Percentiles rank a stretch among this genome's conserved stretches.
Evolutionary conservation across 2,329 filamentous ascomycete species (phyloP).

Genomic region (Pseudogymnoascus sp.): DNA sequence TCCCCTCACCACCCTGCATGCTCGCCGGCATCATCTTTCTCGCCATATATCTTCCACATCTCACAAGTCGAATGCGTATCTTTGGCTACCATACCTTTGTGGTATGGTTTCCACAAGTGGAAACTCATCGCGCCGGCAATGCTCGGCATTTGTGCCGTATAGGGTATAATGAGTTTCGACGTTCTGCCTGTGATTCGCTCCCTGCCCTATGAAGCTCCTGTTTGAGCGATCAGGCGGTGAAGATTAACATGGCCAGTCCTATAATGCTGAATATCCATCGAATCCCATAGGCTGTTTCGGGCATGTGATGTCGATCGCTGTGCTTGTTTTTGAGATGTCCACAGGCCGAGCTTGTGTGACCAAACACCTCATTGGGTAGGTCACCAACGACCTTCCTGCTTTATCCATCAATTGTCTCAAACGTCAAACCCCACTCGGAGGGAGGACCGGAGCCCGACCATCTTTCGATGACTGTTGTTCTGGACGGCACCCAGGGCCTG

Average conservation of each 20-base stretch:
- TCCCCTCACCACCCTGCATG: neutral
- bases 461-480: neutral
- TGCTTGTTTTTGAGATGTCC: conserved; percentile 1
- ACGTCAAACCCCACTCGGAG: neutral
- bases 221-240: neutral
- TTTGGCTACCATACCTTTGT: neutral
- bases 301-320: conserved; percentile 6
- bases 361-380: neutral
- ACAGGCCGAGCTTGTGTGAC: neutral
- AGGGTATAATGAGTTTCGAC: neutral
- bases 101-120: neutral
- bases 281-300: conserved; percentile 2
- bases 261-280: neutral
- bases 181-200: neutral
- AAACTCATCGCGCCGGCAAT: conserved; percentile 2
- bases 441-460: neutral
- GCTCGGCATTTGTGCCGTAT: conserved; percentile 3
- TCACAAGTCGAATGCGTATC: neutral
- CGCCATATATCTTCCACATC: neutral
- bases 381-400: neutral
- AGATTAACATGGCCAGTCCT: neutral
- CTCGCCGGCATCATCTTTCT: neutral
- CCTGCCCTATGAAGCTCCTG: neutral
- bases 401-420: neutral
- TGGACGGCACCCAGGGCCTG: neutral